Conservation (phyloP, 768 basidiomycete species). For the Auricularia auricula-judae region DNA sequence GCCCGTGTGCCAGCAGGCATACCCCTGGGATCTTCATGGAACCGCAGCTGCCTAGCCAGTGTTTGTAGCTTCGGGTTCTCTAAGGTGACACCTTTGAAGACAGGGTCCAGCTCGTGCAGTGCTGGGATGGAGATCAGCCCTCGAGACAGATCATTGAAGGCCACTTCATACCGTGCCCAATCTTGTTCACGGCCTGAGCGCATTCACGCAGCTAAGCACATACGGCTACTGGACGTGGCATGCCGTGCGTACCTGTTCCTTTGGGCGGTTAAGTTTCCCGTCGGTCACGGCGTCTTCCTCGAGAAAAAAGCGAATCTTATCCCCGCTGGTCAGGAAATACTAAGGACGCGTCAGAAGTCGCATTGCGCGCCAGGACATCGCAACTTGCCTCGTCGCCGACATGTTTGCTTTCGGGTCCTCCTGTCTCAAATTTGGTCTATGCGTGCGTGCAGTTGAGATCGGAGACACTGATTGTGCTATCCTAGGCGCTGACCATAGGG, state of each 20-base stretch:
- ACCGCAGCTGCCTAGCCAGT: slow-evolving; percentile 67
- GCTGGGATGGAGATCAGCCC: slow-evolving; percentile 29
- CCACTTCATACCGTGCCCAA: slow-evolving; percentile 58
- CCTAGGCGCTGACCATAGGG: slow-evolving; percentile 44
- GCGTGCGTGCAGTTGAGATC: slow-evolving; percentile 1
- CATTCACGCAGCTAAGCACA: slow-evolving; percentile 2
- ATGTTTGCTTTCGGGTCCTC: slow-evolving; percentile 50
- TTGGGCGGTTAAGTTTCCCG: slow-evolving; percentile 52
- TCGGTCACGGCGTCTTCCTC: slow-evolving; percentile 73
- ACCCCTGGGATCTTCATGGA: slow-evolving; percentile 78
- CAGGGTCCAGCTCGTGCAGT: slow-evolving; percentile 75
- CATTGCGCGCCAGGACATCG: neutral
- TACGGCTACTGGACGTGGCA: neutral
- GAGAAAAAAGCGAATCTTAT: slow-evolving; percentile 92
- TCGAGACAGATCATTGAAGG: neutral
- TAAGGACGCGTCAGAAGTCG: neutral
- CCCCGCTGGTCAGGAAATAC: slow-evolving; percentile 85
- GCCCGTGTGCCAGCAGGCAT: neutral
- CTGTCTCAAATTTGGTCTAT: slow-evolving; percentile 86
- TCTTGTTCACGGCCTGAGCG: slow-evolving; percentile 80
- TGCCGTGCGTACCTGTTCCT: slow-evolving; percentile 9
- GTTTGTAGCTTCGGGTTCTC: slow-evolving; percentile 61
- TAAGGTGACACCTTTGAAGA: slow-evolving; percentile 69
- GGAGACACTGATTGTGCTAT: neutral
- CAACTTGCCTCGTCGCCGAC: slow-evolving; percentile 56